These are phyloP conservation scores for Aureobasidium subglaciale DNA, from an alignment of 2,329 filamentous ascomycete species.

Conservation along the genomic window DNA sequence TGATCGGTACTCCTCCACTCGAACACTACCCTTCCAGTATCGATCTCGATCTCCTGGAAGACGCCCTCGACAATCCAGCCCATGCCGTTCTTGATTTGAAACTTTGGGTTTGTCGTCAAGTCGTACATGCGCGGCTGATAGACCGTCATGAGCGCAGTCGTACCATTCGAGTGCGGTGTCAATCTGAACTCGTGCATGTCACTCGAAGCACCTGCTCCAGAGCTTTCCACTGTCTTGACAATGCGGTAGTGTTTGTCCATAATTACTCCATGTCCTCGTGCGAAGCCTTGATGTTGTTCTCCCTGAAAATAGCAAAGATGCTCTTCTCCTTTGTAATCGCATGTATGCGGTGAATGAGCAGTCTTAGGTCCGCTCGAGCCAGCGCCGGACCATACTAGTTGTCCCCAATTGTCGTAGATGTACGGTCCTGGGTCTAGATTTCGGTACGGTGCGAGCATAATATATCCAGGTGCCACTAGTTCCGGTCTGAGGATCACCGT, in stretches of 20 bases:
- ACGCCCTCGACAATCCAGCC: slow-evolving; percentile 47
- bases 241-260: slow-evolving; percentile 45
- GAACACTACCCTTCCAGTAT: slow-evolving; percentile 49
- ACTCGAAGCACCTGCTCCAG: slow-evolving; percentile 34
- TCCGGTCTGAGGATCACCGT: slow-evolving; percentile 28
- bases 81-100: slow-evolving; percentile 35
- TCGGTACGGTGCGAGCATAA: slow-evolving; percentile 45
- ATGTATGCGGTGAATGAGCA: slow-evolving; percentile 43
- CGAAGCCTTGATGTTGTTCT: slow-evolving; percentile 45
- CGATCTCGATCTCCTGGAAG: slow-evolving; percentile 49
- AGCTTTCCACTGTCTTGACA: slow-evolving; percentile 39
- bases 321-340: slow-evolving; percentile 40
- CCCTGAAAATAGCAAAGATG: slow-evolving; percentile 49
- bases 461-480: slow-evolving; percentile 40
- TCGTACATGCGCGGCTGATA: slow-evolving; percentile 38
- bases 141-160: slow-evolving; percentile 31
- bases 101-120: slow-evolving; percentile 34
- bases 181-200: slow-evolving; percentile 49
- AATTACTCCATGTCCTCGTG: slow-evolving; percentile 46
- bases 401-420: slow-evolving; percentile 46
- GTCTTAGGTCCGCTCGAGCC: slow-evolving; percentile 43
- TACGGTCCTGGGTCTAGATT: slow-evolving; percentile 43
- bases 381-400: slow-evolving; percentile 46
- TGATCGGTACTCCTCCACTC: slow-evolving; percentile 55
- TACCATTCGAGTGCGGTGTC: slow-evolving; percentile 37